phyloP scores from a whole-genome alignment of 2,329 filamentous ascomycete species.

The Nemania diffusa region DNA sequence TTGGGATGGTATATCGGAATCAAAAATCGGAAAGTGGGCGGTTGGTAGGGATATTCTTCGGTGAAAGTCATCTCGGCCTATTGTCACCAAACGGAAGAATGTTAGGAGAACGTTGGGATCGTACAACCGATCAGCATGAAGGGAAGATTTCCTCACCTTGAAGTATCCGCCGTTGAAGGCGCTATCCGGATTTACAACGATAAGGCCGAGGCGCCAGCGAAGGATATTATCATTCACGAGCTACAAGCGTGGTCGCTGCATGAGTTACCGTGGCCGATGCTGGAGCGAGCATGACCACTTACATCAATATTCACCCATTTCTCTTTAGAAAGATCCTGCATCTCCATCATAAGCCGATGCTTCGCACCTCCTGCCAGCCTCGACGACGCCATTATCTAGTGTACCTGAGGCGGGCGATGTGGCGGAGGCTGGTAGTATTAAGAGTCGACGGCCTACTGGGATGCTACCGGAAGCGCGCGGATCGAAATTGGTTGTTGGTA shows the following conservation, averaged over 20 bases:
- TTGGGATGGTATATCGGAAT: conserved; percentile 89
- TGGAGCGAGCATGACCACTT: conserved; percentile 44
- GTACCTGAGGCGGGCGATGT: conserved; percentile 8
- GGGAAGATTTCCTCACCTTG: conserved; percentile 59
- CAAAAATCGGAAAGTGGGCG: conserved; percentile 88
- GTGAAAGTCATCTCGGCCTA: conserved; percentile 88
- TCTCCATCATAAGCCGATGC: conserved; percentile 89
- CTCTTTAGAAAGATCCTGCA: conserved; percentile 83
- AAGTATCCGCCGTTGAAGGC: conserved; percentile 94
- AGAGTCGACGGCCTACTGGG: background rate
- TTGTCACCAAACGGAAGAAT: background rate
- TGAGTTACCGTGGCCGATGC: conserved; percentile 24
- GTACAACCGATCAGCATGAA: background rate
- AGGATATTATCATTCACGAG: conserved; percentile 85
- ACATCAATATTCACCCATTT: conserved; percentile 94
- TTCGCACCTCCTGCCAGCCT: conserved; percentile 63
- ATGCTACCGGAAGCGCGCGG: background rate
- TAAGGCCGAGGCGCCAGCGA: conserved; percentile 86
- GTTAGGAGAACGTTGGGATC: conserved; percentile 3
- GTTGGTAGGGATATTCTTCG: conserved; percentile 87
- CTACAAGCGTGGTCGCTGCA: conserved; percentile 53
- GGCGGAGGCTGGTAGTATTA: conserved; percentile 4
- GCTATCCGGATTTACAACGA: conserved; percentile 92
- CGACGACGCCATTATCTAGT: conserved; percentile 44
- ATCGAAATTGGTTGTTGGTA: background rate